phyloP scores from a whole-genome alignment of 805 yeast species.

The Candida suzukii region DNA sequence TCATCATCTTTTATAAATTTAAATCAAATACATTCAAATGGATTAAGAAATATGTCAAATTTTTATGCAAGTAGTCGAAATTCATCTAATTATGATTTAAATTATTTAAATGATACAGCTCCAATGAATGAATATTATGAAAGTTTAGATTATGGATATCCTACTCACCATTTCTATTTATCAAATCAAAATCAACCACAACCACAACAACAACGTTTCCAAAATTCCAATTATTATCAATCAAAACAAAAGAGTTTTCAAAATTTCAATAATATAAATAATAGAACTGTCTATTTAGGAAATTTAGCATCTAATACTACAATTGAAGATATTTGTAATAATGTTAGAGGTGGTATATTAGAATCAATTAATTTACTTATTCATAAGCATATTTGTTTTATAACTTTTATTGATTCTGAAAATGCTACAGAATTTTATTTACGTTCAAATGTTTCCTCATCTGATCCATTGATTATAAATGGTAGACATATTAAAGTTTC shows the following conservation, averaged over 20 bases:
- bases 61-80: neutral
- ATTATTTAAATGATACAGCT: neutral
- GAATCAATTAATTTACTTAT: slow-evolving; percentile 40
- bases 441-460: slow-evolving; percentile 33
- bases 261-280: slow-evolving; percentile 27
- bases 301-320: slow-evolving; percentile 58
- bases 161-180: neutral
- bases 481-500: slow-evolving; percentile 58
- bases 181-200: neutral
- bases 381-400: slow-evolving; percentile 54
- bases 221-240: no score
- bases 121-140: no score
- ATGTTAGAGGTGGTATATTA: slow-evolving; percentile 69
- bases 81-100: neutral
- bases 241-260: neutral
- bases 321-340: slow-evolving; percentile 69
- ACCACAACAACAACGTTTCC: neutral
- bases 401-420: slow-evolving; percentile 59
- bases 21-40: neutral
- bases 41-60: neutral
- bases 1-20: neutral
- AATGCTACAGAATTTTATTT: slow-evolving; percentile 64
- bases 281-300: slow-evolving; percentile 66
- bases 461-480: slow-evolving; percentile 54
- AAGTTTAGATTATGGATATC: no score